A percentile compares a stretch with the other conserved stretches of the same genome.
Conservation (phyloP, 2,329 filamentous ascomycete species). For the Trichocomaceae sp. region DNA sequence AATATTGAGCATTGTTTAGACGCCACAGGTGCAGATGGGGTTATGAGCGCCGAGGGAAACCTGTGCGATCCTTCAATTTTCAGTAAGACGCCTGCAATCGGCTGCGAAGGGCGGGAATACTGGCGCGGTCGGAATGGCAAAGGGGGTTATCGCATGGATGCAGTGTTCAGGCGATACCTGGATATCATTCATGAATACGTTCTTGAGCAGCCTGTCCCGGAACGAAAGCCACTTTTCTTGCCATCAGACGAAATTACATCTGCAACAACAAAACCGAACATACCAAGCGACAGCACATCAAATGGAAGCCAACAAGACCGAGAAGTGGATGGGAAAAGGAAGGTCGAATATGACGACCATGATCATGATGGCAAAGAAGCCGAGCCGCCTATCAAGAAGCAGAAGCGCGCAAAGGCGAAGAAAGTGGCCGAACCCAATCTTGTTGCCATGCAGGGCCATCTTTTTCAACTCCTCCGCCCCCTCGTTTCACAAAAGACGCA, state of each 20-base stretch:
- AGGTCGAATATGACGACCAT: conserved; percentile 17
- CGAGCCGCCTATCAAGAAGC: conserved; percentile 45
- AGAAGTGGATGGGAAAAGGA: conserved; percentile 1
- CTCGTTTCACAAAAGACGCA: conserved; percentile 74
- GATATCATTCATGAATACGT: conserved; percentile 81
- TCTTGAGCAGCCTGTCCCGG: conserved; percentile 57
- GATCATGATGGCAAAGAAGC: conserved; percentile 30
- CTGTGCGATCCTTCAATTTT: conserved; percentile 89
- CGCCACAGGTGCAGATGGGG: conserved; percentile 78
- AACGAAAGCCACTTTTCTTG: conserved; percentile 66
- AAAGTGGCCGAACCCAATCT: conserved; percentile 59
- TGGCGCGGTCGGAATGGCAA: conserved; percentile 74
- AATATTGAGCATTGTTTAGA: conserved; percentile 73
- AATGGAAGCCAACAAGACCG: conserved; percentile 17
- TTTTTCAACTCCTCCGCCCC: conserved; percentile 84
- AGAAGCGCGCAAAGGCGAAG: conserved; percentile 40
- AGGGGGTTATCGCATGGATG: conserved; percentile 84
- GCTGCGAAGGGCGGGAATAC: conserved; percentile 68
- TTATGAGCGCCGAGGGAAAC: conserved; percentile 96
- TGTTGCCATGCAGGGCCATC: conserved; percentile 76
- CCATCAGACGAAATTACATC: conserved; percentile 42
- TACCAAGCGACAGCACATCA: neutral
- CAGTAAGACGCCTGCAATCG: conserved; percentile 56
- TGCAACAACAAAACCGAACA: conserved; percentile 15
- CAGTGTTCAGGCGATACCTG: conserved; percentile 77